Evolutionary conservation across 2,329 filamentous ascomycete species (phyloP), one percentile per base, ranked within the genome.

Genomic region (Penicillium sclerotigenum): DNA sequence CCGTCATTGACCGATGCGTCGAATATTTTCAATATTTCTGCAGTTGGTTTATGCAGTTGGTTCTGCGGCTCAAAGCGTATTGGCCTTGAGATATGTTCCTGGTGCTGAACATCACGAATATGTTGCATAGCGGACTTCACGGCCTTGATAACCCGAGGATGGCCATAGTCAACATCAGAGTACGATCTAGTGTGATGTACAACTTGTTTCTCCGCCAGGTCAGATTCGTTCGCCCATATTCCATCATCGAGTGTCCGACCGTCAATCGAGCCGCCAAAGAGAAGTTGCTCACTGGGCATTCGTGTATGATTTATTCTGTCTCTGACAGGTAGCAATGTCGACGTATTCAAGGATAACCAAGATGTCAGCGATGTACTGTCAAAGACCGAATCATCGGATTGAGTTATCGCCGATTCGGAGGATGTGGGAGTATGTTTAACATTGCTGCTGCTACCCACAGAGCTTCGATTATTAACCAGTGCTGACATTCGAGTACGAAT

Each of bases 21-120:
- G 22, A 72, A 69, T 5, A 52, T 55, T 14, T 57, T 54, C 18
- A 59, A 52, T 1, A 64, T 54, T 13, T 61, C 60, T 16, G 59
- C 36, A 57, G 65, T 58, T 22, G 68, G 68, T 40, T 48, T 61
- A 34, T 71, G 68, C 8, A 59, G 37, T 31, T 60, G 54, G 24
- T 66, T 63, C 40, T 66, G 68, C 5, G 62, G 65, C 46, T 65
- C 68, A 49, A 65, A 68, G 11, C 68, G 58, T 20, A 71, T 56
- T 10, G 68, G 67, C 26, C 64, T 65, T 4, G 61, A 55, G 13
- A 63, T 49, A 26, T 68, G 63, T 20, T 70, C 69, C 18, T 63
- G 58, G 10, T 66, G 40, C 33, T 61, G 61, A 16, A 66, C 54
- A 28, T 65, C 62, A 10, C 60, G 63, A 13, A 70, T 54, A 14